Evolutionary conservation across 1,139 yeast species (phyloP), one percentile per base, ranked within the genome.

Genomic region (Casaregolazyma suthepensis): DNA sequence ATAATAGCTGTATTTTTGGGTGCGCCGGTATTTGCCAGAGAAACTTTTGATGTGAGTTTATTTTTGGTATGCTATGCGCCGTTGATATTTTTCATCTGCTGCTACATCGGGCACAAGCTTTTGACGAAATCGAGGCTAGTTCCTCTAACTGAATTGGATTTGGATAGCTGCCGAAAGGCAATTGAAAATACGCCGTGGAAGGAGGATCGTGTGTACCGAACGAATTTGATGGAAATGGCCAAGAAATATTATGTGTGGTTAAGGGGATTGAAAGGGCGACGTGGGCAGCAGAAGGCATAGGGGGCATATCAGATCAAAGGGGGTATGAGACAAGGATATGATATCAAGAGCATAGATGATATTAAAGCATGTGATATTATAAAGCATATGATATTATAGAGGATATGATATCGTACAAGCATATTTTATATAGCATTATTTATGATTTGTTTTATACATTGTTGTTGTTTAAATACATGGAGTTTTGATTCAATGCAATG

Each of bases 81-180:
- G 0, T 61, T 82, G 43, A 70, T 85, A 50, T 63, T 85, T 3
- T 82, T 85, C 64, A 68, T 74, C 0, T 60, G 77, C 0, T 76
- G 85, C 46, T 86, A 82, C 63, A 38, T 76, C 18, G 77, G 77
- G 0, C 87, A 85, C 68, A 80, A 80, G 61, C 43, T 79, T 3
- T 62, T 79, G 17, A 76, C 79, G 58, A 79, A 85, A 13, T 79
- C 88, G 1, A 62, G 61, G 54, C 61, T 79, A 13, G 82, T 78
- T 22, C 78, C 87, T 53, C 70, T 87, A 50, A 87, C 83, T 57
- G 81, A 83, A 23, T 68, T 88, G 54, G 95, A 88, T 66, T 75
- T 85, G 59, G 95, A 86, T 64, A 78, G 87, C 0, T 95, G 94
- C 1, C 75, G 95, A 62, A 77, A 90, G 50, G 94, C 86, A 45